Base-by-base conservation (phyloP, 1,139 yeast species). In the Lodderomyces parapsilosis region DNA sequence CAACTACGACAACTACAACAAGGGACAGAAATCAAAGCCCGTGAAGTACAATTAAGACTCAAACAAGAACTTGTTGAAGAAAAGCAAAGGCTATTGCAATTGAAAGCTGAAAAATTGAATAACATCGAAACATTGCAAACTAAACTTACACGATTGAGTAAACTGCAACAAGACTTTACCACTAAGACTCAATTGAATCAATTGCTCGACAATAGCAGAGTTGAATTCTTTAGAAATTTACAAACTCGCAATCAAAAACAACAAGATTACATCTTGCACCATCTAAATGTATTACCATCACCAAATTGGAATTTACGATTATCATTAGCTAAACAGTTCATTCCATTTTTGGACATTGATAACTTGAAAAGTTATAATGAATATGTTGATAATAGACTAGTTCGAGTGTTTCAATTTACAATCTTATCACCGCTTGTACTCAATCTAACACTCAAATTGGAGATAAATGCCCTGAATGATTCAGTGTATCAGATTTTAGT, bases 281-380 rank as follows among this genome's bases (percentile, higher is more conserved):
- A 60, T 30, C 49, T 71, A 37, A 58, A 65, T 43, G 74, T 70
- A 1, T 56, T 61, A 8, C 76, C 77, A 1, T 63, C 75, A 1
- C 49, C 53, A 6, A 60, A 70, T 44, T 70, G 76, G 74, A 38
- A 46, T 9, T 54, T 58, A 30, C 53, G 78, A 15, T 46, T 68
- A 17, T 45, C 51, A 13, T 50, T 58, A 41, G 54, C 66, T 13
- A 58, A 53, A 41, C 51, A 51, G 43, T 68, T 71, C 43, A 59
- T 50, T 43, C 66, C 70, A 1, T 47, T 49, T 36, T 36, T 67
- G 30, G 63, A 61, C 24, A 34, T 65, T 2, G 64, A 56, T 24
- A 43, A 48, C 7, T 46, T 61, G 9, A 31, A 39, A 2, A 49
- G 59, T 11, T 36, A 40, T 19, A 55, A 54, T 13, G 46, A 41